Base-by-base conservation (phyloP, 441 rosid species). In the Capsella rubella region DNA sequence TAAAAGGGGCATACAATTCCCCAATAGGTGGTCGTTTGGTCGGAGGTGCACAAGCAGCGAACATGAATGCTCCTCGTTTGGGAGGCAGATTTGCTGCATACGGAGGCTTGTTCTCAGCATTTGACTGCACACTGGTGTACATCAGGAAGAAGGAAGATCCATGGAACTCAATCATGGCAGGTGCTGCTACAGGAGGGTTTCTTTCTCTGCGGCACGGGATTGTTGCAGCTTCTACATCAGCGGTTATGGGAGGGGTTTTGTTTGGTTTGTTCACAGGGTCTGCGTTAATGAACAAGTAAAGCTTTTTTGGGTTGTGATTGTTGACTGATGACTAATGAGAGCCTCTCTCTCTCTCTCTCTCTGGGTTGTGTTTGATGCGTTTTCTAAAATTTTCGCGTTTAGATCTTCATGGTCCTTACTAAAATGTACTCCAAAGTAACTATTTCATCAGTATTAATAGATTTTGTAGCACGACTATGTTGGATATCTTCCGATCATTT, bases 111-210 rank as follows among this genome's bases (percentile, higher is more conserved):
- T 85, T 83, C 81, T 87, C 88, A 25, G 51, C 85, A 31, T 84
- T 89, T 71, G 85, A 87, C 53, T 79, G 73, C 72, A 62, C 90
- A 8, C 74, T 82, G 83, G 87, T 87, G 49, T 78, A 78, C 66
- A 39, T 83, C 4, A 80, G 90, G 71, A 87, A 88, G 69, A 88
- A 88, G 65, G 93, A 88, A 72, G 93, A 88, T 80, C 93, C 86
- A 4, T 88, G 93, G 93, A 88, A 88, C 82, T 82, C 90, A 0
- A 81, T 88, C 37, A 14, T 84, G 34, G 87, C 90, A 7, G 90
- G 90, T 67, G 88, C 93, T 58, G 89, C 89, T 56, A 86, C 90
- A 1, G 88, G 87, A 46, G 93, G 90, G 11, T 78, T 89, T 77
- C 84, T 88, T 39, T 80, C 85, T 8, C 80, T 88, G 83, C 82